Base-by-base conservation (phyloP, 1,284 basidiomycete species). In the Blastosporella zonata region DNA sequence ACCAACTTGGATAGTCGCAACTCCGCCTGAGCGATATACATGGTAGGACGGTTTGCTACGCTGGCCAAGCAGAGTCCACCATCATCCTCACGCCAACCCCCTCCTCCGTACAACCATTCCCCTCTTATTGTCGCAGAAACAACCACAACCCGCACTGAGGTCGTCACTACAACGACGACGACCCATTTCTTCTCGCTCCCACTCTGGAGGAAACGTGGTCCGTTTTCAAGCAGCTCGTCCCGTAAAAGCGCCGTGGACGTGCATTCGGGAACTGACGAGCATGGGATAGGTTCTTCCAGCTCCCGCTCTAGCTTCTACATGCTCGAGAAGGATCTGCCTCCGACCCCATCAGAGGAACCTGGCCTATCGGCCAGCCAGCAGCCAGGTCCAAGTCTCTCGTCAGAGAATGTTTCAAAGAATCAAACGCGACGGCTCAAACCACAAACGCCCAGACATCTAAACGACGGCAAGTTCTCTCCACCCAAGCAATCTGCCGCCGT, bases 181-280 rank as follows among this genome's bases (percentile, higher is more conserved):
- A 74, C 79, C 34, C 79, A 81, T 64, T 81, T 86, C 67, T 81
- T 87, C 63, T 80, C 84, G 29, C 62, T 82, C 22, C 81, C 84
- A 15, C 70, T 75, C 49, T 85, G 83, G 84, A 78, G 72, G 59
- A 81, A 78, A 56, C 78, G 78, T 46, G 67, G 66, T 25, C 62
- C 62, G 41, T 62, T 66, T 27, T 60, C 62, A 23, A 58, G 63
- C 21, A 53, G 64, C 25, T 55, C 62, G 28, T 48, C 61, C n/a
- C 65, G 54, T 52, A 58, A 58, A 35, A 47, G 47, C 42, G 36
- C 49, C 21, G 46, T 49, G 42, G 37, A 41, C 8, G 12, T 47
- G 25, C 43, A 43, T 31, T 39, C 47, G 22, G 49, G 41, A 23
- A 15, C 28, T 12, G 49, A 53, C 9, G 56, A 57, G 43, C 54